A percentile compares a stretch with the other conserved stretches of the same genome.
Conservation (phyloP, 2,329 filamentous ascomycete species). For the Teratosphaeria pseudoeucalypti region DNA sequence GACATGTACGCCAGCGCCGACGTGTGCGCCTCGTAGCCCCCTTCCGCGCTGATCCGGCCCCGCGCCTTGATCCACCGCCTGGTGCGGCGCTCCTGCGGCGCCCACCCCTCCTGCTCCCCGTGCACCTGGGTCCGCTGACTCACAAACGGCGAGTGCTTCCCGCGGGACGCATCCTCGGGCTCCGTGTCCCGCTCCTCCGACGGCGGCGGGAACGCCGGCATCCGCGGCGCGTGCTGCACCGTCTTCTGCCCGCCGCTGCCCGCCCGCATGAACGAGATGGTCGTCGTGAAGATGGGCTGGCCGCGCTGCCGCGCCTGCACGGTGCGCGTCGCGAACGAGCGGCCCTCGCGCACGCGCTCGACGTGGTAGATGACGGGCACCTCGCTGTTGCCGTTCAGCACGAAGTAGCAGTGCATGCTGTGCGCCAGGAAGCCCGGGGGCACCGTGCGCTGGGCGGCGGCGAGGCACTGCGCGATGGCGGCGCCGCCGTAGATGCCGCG, state of each 20-base stretch:
- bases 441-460: conserved; percentile 81
- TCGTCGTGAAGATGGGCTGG: conserved; percentile 88
- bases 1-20: conserved; percentile 86
- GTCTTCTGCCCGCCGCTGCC: conserved; percentile 45
- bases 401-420: conserved; percentile 98
- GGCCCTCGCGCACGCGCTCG: conserved; percentile 81
- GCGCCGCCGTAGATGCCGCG: conserved; percentile 90
- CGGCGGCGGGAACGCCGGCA: conserved; percentile 37
- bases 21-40: conserved; percentile 71
- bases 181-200: conserved; percentile 10
- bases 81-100: conserved; percentile 57
- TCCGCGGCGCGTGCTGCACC: conserved; percentile 55
- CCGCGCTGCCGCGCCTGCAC: conserved; percentile 91
- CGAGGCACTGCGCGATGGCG: conserved; percentile 84
- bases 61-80: conserved; percentile 61
- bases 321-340: conserved; percentile 81
- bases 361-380: conserved; percentile 92
- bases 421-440: conserved; percentile 71
- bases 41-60: conserved; percentile 61
- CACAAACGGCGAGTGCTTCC: conserved; percentile 44
- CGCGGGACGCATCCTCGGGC: conserved; percentile 20
- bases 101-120: conserved; percentile 38
- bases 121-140: conserved; percentile 46
- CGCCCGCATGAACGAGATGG: conserved; percentile 73
- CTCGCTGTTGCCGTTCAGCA: conserved; percentile 74